Evolutionary conservation across 257 asterid genomes (phyloP), one percentile per base, ranked within the genome.

Genomic region (Gentiana macrophylla): DNA sequence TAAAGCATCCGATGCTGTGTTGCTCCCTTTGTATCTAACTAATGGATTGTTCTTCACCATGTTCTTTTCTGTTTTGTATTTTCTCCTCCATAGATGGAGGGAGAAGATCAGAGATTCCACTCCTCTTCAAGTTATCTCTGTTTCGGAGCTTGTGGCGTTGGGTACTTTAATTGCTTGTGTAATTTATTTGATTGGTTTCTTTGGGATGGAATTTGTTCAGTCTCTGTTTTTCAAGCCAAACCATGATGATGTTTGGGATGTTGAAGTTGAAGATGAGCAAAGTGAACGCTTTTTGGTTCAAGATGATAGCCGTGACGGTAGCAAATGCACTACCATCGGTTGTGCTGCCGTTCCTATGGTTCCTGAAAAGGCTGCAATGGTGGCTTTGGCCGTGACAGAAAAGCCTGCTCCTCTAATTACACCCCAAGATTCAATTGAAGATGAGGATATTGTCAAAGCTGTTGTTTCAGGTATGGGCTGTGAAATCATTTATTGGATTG

Each of bases 191-290:
- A 43, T 79, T 35, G 82, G 85, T 0, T 75, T 79, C n/a, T 70
- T 79, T 12, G 81, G 84, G 32, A 67, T 79, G 1, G 84, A 69
- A 3, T 72, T 79, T 43, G 84, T 78, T 43, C 81, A 78, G 47
- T 69, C 84, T n/a, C 56, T 75, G 11, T 62, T 75, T 38, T 24
- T 24, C 24, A 56, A 73, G 44, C 60, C 82, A 12, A 62, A 62
- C 2, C 53, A 49, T n/a, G 79, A 66, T 7, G 24, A 24, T 24
- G 59, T 12, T n/a, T 77, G 80, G 80, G 84, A 71, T 12, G 58
- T 68, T 8, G 84, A 78, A 2, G 24, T 24, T 24, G 24, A 24
- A 24, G 73, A 65, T 8, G 80, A 70, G 12, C 24, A 53, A 32
- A 13, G 36, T 8, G 60, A 51, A 41, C 9, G 46, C 10, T 41